A percentile compares a stretch with the other conserved stretches of the same genome.
These are phyloP conservation scores for Collybiopsis luxurians DNA, from an alignment of 768 basidiomycete genomes.

Conservation along the genomic window DNA sequence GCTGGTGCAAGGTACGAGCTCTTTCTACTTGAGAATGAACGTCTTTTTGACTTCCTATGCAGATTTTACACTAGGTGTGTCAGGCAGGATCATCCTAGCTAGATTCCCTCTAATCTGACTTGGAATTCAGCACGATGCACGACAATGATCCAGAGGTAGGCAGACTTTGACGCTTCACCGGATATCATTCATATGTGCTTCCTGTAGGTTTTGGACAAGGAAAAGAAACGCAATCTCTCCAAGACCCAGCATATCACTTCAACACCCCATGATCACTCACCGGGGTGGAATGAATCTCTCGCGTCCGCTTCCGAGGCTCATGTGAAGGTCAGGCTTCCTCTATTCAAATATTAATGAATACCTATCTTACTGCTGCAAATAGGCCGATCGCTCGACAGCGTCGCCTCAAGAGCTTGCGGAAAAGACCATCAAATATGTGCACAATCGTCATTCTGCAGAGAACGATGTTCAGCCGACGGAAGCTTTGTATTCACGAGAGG, in stretches of 20 bases:
- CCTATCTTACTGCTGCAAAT: not conserved
- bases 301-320: conserved; percentile 8
- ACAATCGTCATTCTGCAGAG: not conserved
- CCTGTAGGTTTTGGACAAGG: not conserved
- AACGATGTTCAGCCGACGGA: conserved; percentile 1
- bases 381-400: conserved; percentile 4
- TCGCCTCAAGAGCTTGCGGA: not conserved
- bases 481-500: not conserved
- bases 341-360: not conserved
- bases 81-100: not conserved
- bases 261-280: conserved; percentile 5
- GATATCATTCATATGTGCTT: not conserved
- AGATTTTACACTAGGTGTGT: not conserved
- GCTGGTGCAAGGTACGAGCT: not conserved
- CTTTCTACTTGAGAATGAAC: not conserved
- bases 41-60: no score
- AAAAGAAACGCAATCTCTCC: conserved; percentile 6
- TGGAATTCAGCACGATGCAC: conserved; percentile 2
- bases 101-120: not conserved
- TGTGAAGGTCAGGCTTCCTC: conserved; percentile 1
- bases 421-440: conserved; percentile 2
- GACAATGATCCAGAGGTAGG: conserved; percentile 6
- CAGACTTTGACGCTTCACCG: not conserved
- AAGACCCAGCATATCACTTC: conserved; percentile 5
- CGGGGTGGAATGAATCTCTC: conserved; percentile 6